phyloP scores from a whole-genome alignment of 2,329 filamentous ascomycete species.

The Trichophyton equinum region DNA sequence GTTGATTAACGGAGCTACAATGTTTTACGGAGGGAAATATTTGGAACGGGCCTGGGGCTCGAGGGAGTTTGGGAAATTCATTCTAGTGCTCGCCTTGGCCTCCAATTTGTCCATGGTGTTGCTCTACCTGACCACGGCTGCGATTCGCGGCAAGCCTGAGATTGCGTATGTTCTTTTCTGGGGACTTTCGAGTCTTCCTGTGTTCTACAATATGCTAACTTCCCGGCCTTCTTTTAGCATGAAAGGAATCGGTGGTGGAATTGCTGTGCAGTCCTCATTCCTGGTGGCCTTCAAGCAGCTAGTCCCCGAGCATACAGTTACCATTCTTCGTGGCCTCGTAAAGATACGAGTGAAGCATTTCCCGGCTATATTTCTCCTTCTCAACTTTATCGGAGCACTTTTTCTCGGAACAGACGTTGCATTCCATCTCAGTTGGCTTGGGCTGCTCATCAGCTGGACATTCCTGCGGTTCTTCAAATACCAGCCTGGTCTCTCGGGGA shows the following conservation, averaged over 20 bases:
- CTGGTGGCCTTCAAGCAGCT: constrained; percentile 96
- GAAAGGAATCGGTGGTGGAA: constrained; percentile 75
- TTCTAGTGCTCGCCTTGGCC: constrained; percentile 62
- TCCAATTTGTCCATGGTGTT: constrained; percentile 68
- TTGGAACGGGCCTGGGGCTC: constrained; percentile 93
- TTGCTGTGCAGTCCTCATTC: constrained; percentile 82
- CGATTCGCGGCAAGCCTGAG: constrained; percentile 39
- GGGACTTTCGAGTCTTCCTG: too few species aligned
- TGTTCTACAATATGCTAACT: not conserved
- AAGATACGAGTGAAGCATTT: constrained; percentile 78
- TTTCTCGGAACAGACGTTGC: constrained; percentile 60
- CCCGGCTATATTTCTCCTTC: constrained; percentile 61
- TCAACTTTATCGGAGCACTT: constrained; percentile 55
- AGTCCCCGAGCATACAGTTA: constrained; percentile 91
- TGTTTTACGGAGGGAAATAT: constrained; percentile 89
- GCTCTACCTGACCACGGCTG: constrained; percentile 61
- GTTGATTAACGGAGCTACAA: constrained; percentile 58
- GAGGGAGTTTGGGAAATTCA: constrained; percentile 79
- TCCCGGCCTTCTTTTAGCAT: constrained; percentile 40
- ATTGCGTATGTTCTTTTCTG: constrained; percentile 24
- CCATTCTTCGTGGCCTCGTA: constrained; percentile 74
- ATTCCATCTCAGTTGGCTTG: constrained; percentile 64
- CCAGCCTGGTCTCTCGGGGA: constrained; percentile 42
- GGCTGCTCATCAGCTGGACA: constrained; percentile 80
- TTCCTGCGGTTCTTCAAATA: constrained; percentile 91